These are phyloP conservation scores for Neurospora sublineolata DNA, from an alignment of 495 filamentous ascomycete genomes.

Conservation along the genomic window DNA sequence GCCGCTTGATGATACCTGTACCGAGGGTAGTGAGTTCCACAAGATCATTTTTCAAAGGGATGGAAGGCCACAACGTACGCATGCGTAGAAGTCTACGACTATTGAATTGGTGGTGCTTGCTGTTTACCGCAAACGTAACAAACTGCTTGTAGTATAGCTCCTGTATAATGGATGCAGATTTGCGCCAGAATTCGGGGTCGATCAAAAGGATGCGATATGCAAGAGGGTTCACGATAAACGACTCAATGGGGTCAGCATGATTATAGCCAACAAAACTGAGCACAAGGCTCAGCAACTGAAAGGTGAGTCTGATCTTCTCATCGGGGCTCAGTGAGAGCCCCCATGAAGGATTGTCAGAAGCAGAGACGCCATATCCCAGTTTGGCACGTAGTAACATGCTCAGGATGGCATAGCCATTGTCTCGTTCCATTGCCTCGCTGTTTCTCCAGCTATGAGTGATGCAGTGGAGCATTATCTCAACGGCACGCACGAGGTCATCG, in stretches of 20 bases:
- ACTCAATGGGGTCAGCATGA: conserved; percentile 60
- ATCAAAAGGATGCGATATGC: conserved; percentile 86
- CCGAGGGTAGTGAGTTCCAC: conserved; percentile 8
- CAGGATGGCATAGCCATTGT: conserved; percentile 87
- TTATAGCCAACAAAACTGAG: conserved; percentile 82
- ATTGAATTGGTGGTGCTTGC: conserved; percentile 89
- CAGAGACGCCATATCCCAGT: conserved; percentile 41
- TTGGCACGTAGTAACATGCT: conserved; percentile 67
- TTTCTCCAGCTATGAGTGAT: conserved; percentile 89
- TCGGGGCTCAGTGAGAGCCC: conserved; percentile 31
- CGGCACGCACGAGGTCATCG: conserved; percentile 59
- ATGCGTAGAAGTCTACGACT: conserved; percentile 72
- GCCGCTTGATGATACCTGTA: conserved; percentile 75
- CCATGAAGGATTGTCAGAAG: conserved; percentile 29
- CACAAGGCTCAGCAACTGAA: conserved; percentile 62
- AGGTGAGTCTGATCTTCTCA: conserved; percentile 52
- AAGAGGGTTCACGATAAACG: conserved; percentile 88
- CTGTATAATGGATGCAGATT: conserved; percentile 59
- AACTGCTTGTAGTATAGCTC: conserved; percentile 90
- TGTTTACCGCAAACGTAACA: conserved; percentile 64
- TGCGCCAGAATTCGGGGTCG: conserved; percentile 85
- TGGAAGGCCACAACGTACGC: conserved; percentile 49
- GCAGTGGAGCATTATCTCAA: conserved; percentile 72
- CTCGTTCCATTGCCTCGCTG: conserved; percentile 94
- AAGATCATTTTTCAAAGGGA: not conserved